A percentile compares a stretch with the other conserved stretches of the same genome.
phyloP scores from a whole-genome alignment of 1,139 yeast genomes.

The Candida sanyaensis region DNA sequence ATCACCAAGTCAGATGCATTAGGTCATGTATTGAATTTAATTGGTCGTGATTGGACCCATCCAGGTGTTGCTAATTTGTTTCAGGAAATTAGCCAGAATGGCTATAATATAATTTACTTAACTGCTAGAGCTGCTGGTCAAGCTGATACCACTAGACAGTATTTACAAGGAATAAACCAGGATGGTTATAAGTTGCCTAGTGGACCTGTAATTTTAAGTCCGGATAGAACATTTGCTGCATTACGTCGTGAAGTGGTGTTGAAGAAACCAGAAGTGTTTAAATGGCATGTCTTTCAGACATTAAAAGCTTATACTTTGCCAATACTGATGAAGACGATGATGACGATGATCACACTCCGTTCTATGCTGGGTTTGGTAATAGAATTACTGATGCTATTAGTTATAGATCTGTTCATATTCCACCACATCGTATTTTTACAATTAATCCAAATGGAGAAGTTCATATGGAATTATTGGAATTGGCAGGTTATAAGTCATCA shows the following conservation, averaged over 20 bases:
- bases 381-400: conserved; percentile 96
- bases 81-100: conserved; percentile 80
- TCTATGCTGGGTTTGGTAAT: conserved; percentile 97
- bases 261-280: conserved; percentile 95
- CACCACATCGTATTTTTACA: conserved; percentile 92
- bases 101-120: conserved; percentile 89
- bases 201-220: conserved; percentile 95
- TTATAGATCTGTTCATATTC: conserved; percentile 91
- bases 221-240: conserved; percentile 97
- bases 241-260: conserved; percentile 86
- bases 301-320: conserved; percentile 61
- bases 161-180: conserved; percentile 77
- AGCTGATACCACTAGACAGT: conserved; percentile 89
- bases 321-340: conserved; percentile 25
- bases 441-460: conserved; percentile 97
- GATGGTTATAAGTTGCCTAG: conserved; percentile 66
- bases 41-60: conserved; percentile 99
- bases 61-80: conserved; percentile 91
- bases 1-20: conserved; percentile 97
- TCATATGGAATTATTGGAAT: conserved; percentile 91
- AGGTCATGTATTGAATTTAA: conserved; percentile 91
- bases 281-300: conserved; percentile 94
- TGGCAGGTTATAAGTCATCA: conserved; percentile 89
- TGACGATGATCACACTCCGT: conserved; percentile 61
- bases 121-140: conserved; percentile 97